These are phyloP conservation scores for Noccaea bulbosa DNA, from an alignment of 345 rosid genomes.

Conservation along the genomic window DNA sequence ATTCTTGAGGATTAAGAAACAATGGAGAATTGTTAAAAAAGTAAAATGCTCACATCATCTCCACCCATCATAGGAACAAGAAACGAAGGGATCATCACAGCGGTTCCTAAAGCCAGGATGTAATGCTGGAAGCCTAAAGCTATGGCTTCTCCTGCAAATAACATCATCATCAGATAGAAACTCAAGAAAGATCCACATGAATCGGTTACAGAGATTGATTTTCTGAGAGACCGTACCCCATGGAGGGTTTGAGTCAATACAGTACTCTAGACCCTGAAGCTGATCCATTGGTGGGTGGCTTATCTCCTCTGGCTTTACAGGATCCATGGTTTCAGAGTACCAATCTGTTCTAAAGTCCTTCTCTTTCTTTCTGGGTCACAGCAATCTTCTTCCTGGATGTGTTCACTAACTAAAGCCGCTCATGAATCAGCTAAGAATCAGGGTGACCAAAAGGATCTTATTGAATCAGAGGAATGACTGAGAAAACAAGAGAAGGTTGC, in stretches of 20 bases:
- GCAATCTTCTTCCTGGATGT: constrained; percentile 37
- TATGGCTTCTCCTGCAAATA: constrained; percentile 80
- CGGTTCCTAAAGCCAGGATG: constrained; percentile 92
- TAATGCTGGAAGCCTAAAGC: constrained; percentile 97
- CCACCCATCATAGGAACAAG: constrained; percentile 99
- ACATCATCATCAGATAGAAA: constrained; percentile 22
- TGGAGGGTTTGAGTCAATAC: constrained; percentile 98
- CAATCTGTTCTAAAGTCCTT: constrained; percentile 1
- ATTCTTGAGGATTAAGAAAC: background rate
- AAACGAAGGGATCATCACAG: constrained; percentile 98
- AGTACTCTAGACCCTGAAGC: constrained; percentile 97
- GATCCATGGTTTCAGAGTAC: constrained; percentile 58
- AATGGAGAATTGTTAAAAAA: background rate
- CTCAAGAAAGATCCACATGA: background rate
- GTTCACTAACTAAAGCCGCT: constrained; percentile 37
- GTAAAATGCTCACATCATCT: constrained; percentile 58
- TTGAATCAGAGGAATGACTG: constrained; percentile 29
- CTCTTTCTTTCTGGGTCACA: constrained; percentile 18
- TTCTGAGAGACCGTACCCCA: constrained; percentile 63
- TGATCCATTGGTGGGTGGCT: constrained; percentile 93
- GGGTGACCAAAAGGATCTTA: constrained; percentile 33
- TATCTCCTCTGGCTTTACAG: constrained; percentile 90
- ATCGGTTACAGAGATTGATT: background rate
- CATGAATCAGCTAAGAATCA: constrained; percentile 26
- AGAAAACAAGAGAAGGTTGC: constrained; percentile 25